A percentile compares a stretch with the other conserved stretches of the same genome.
These are phyloP conservation scores for Metschnikowia lachancei DNA, from an alignment of 805 yeast genomes.

Conservation along the genomic window DNA sequence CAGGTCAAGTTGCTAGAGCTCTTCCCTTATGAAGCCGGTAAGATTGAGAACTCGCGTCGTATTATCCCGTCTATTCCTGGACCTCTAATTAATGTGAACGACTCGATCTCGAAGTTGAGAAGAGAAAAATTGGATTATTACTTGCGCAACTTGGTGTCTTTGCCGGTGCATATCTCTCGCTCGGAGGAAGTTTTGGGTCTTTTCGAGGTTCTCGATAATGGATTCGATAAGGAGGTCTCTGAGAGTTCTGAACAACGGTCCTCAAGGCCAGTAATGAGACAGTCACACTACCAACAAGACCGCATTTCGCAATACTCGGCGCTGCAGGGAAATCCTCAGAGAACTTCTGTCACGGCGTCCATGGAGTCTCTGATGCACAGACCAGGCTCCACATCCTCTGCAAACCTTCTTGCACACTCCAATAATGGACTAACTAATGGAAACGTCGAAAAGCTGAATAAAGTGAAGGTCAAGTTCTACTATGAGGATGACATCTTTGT, in stretches of 20 bases:
- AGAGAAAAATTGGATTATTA: constrained; percentile 54
- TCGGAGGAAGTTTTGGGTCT: constrained; percentile 65
- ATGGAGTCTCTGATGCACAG: constrained; percentile 21
- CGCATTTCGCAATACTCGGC: constrained; percentile 50
- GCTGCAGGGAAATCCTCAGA: constrained; percentile 21
- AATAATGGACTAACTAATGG: background rate
- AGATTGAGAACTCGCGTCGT: constrained; percentile 70
- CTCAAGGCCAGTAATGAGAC: constrained; percentile 39
- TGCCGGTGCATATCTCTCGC: constrained; percentile 76
- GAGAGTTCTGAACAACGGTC: constrained; percentile 19
- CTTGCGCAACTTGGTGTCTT: constrained; percentile 54
- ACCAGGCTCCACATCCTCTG: constrained; percentile 23
- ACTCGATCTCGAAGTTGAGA: constrained; percentile 54
- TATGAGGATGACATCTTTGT: constrained; percentile 82
- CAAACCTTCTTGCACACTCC: constrained; percentile 18
- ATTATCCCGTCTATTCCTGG: constrained; percentile 94
- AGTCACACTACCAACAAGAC: constrained; percentile 48
- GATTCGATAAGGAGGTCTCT: constrained; percentile 55
- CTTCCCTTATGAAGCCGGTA: constrained; percentile 92
- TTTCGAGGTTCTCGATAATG: constrained; percentile 59
- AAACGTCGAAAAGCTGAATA: constrained; percentile 23
- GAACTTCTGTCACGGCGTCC: constrained; percentile 31
- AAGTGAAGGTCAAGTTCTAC: constrained; percentile 68
- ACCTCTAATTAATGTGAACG: constrained; percentile 88
- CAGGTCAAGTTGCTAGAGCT: constrained; percentile 79